Evolutionary conservation across 1,139 yeast genomes (phyloP).

Genomic region (Scheffersomyces segobiensis): DNA sequence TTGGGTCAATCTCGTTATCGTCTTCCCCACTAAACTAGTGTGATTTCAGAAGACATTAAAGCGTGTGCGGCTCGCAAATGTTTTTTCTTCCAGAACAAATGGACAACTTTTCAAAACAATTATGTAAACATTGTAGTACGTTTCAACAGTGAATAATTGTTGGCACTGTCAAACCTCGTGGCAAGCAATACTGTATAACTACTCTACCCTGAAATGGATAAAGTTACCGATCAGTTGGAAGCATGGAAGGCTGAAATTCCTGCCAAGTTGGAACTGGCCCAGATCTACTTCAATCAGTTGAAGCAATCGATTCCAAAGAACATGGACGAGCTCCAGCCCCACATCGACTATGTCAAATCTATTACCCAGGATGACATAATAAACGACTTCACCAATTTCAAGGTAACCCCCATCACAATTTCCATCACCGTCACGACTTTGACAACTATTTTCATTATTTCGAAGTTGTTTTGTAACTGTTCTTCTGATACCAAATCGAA

Average conservation of each 20-base stretch:
- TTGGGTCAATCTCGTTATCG: background rate
- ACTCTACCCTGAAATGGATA: background rate
- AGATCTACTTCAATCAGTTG: background rate
- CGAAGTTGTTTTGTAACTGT: constrained; percentile 11
- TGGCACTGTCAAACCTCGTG: background rate
- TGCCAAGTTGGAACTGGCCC: background rate
- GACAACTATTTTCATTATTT: constrained; percentile 24
- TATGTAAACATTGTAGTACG: background rate
- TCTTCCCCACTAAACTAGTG: background rate
- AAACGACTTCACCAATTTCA: constrained; percentile 29
- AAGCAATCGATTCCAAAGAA: constrained; percentile 1
- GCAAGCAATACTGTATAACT: background rate
- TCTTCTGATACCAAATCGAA: constrained; percentile 10
- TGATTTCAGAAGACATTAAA: background rate
- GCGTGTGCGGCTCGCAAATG: background rate
- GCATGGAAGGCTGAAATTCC: background rate
- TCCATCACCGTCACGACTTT: constrained; percentile 34
- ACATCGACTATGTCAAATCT: constrained; percentile 6
- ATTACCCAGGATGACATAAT: constrained; percentile 23
- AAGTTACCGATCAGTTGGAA: background rate
- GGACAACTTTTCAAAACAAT: background rate
- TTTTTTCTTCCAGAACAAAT: background rate
- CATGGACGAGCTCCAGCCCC: constrained; percentile 3
- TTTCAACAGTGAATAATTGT: background rate
- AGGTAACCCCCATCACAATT: constrained; percentile 36